Evolutionary conservation across 179 eudicot genomes (phyloP).

Genomic region (Gypsophila paniculata): DNA sequence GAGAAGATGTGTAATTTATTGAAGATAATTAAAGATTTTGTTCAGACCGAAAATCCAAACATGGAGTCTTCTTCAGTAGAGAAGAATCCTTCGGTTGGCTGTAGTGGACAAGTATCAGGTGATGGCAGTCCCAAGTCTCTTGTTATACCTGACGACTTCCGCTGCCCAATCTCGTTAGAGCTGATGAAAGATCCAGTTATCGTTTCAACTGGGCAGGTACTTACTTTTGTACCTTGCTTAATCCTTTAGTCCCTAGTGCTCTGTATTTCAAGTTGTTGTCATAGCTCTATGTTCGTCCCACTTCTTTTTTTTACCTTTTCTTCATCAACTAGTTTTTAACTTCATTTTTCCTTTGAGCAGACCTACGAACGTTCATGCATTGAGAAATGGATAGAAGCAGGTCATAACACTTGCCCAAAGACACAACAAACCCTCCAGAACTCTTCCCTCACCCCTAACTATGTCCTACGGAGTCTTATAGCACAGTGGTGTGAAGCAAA

Average conservation of each 20-base stretch:
- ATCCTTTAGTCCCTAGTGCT: neutral
- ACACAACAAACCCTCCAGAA: conserved; percentile 74
- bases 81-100: conserved; percentile 37
- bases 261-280: neutral
- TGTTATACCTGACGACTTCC: conserved; percentile 81
- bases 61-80: conserved; percentile 44
- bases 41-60: conserved; percentile 69
- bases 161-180: conserved; percentile 89
- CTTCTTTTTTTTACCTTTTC: neutral
- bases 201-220: conserved; percentile 96
- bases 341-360: conserved; percentile 35
- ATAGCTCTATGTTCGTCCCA: neutral
- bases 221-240: too few species aligned
- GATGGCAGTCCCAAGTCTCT: conserved; percentile 43
- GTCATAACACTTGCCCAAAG: conserved; percentile 84
- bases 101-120: conserved; percentile 38
- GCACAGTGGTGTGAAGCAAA: conserved; percentile 94
- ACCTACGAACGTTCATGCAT: conserved; percentile 88
- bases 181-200: conserved; percentile 92
- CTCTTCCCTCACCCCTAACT: conserved; percentile 71
- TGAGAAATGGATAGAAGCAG: conserved; percentile 84
- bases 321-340: neutral
- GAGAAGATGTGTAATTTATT: conserved; percentile 84
- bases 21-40: conserved; percentile 81
- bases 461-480: conserved; percentile 81